A percentile compares a stretch with the other conserved stretches of the same genome.
These are phyloP conservation scores for Fusarium secorum DNA, from an alignment of 2,329 filamentous ascomycete species.

Conservation along the genomic window DNA sequence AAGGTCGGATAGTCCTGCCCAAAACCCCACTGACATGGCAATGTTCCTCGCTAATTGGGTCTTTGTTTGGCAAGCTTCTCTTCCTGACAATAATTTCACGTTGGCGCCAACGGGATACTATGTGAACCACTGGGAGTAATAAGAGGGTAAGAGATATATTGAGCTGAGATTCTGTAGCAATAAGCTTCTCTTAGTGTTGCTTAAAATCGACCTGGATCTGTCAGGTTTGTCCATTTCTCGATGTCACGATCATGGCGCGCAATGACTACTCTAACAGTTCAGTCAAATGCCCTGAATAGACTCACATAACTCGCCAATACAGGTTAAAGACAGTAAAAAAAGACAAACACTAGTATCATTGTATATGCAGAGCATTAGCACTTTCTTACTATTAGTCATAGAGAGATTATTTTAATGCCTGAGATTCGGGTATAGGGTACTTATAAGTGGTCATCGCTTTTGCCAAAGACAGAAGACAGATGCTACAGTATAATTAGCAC, in stretches of 20 bases:
- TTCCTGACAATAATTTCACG: neutral
- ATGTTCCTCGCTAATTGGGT: neutral
- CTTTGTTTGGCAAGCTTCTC: neutral
- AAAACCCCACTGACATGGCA: neutral
- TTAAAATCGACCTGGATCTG: no score
- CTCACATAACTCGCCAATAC: neutral
- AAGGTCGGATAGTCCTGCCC: neutral
- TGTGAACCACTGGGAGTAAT: neutral
- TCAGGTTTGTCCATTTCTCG: no score
- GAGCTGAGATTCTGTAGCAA: no score
- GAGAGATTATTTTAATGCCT: neutral
- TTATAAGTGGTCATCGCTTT: fast-evolving
- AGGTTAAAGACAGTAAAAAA: fast-evolving
- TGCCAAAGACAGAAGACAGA: neutral
- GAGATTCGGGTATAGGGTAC: neutral
- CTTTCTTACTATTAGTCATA: neutral
- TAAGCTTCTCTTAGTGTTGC: no score
- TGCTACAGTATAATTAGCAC: fast-evolving
- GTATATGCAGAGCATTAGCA: neutral
- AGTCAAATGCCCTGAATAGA: no score
- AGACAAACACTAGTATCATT: neutral
- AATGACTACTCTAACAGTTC: no score
- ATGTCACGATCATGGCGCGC: no score
- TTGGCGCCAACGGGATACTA: neutral
- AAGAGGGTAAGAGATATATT: no score